Conservation (phyloP, 1,139 yeast genomes). For the Candida tetrigidarum region DNA sequence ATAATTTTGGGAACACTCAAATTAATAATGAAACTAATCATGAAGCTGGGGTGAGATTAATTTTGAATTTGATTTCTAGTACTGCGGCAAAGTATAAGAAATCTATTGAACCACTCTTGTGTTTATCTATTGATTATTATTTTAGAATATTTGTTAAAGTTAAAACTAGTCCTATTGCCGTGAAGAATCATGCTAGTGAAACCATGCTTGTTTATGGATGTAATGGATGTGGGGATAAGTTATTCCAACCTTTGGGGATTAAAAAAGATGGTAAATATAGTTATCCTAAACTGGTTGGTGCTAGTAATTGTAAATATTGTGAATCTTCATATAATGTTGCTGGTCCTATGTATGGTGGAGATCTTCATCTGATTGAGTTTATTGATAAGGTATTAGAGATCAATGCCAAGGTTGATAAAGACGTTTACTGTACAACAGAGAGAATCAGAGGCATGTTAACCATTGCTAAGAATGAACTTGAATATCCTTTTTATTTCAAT, state of each 20-base stretch:
- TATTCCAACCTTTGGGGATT: constrained; percentile 75
- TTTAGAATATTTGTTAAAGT: constrained; percentile 84
- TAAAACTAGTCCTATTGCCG: constrained; percentile 75
- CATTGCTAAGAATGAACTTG: constrained; percentile 75
- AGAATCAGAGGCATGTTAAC: constrained; percentile 93
- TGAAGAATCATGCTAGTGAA: constrained; percentile 72
- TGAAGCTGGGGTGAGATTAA: constrained; percentile 89
- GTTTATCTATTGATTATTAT: constrained; percentile 89
- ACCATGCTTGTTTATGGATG: constrained; percentile 85
- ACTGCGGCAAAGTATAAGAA: constrained; percentile 92
- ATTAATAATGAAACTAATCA: constrained; percentile 84
- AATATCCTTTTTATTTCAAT: constrained; percentile 71
- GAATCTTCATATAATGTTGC: constrained; percentile 73
- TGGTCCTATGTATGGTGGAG: constrained; percentile 97
- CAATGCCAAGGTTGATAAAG: constrained; percentile 29
- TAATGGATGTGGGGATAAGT: constrained; percentile 80
- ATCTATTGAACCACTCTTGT: constrained; percentile 82
- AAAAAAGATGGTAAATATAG: constrained; percentile 35
- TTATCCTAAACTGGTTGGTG: constrained; percentile 46
- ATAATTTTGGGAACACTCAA: constrained; percentile 71
- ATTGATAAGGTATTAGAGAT: constrained; percentile 63
- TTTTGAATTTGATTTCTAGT: constrained; percentile 71
- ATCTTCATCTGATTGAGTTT: constrained; percentile 70
- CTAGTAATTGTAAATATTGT: constrained; percentile 70
- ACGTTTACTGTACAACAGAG: constrained; percentile 55